These are phyloP conservation scores for Ottelia alismoides DNA, from an alignment of 106 monocot genomes.

Conservation along the genomic window DNA sequence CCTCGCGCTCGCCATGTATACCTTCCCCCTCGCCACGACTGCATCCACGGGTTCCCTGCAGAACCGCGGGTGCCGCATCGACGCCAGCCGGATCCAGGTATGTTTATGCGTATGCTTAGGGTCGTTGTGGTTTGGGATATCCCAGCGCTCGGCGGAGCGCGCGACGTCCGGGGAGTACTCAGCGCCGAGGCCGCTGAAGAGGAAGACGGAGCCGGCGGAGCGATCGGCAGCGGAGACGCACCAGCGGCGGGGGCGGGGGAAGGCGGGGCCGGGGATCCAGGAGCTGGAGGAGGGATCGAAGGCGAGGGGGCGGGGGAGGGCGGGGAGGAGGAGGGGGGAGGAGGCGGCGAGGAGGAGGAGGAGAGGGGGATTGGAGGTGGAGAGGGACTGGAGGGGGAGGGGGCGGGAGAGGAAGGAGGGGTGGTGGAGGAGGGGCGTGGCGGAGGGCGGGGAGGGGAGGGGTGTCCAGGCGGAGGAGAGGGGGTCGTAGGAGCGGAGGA, in stretches of 20 bases:
- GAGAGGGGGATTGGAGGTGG: slow-evolving; percentile 26
- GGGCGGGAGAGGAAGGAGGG: slow-evolving; percentile 64
- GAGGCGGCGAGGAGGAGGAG: slow-evolving; percentile 39
- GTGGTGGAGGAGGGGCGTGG: slow-evolving; percentile 59
- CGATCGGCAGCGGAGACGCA: slow-evolving; percentile 44
- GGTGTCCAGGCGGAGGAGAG: slow-evolving; percentile 29
- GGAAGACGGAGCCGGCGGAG: slow-evolving; percentile 23
- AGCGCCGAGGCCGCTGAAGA: slow-evolving; percentile 42
- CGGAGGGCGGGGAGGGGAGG: slow-evolving; percentile 25
- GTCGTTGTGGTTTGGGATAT: slow-evolving; percentile 1
- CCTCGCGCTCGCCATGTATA: slow-evolving; percentile 64
- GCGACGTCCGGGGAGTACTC: slow-evolving; percentile 42
- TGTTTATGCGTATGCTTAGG: neutral
- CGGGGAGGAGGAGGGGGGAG: slow-evolving; percentile 42
- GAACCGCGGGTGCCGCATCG: slow-evolving; percentile 64
- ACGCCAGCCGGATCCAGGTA: slow-evolving; percentile 36
- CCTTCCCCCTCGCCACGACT: slow-evolving; percentile 32
- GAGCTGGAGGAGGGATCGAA: slow-evolving; percentile 30
- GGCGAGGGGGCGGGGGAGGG: slow-evolving; percentile 40
- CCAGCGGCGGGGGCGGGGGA: slow-evolving; percentile 67
- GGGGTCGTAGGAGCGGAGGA: slow-evolving; percentile 42
- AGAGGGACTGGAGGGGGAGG: slow-evolving; percentile 57
- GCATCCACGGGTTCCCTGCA: slow-evolving; percentile 56
- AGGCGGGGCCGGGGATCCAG: slow-evolving; percentile 41
- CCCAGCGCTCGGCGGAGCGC: slow-evolving; percentile 37